Conservation (phyloP, 2,329 filamentous ascomycete species). For the Claviceps purpurea region DNA sequence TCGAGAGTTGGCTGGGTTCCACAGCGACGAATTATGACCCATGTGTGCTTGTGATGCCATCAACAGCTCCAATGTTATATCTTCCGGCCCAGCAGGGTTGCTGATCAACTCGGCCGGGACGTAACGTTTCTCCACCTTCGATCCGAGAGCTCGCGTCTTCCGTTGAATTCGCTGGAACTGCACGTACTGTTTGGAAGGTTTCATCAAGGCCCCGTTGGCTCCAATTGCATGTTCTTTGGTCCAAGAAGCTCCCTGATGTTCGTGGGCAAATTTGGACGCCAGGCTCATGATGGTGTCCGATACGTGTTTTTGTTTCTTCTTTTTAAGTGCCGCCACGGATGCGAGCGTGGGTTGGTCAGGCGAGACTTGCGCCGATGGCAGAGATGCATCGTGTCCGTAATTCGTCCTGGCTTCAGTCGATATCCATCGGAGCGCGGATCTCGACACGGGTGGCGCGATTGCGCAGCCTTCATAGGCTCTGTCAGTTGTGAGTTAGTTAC, state of each 20-base stretch:
- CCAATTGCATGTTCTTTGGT: constrained; percentile 18
- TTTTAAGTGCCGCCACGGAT: constrained; percentile 12
- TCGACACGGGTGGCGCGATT: constrained; percentile 31
- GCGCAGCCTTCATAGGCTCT: constrained; percentile 23
- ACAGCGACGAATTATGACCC: constrained; percentile 79
- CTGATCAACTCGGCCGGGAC: constrained; percentile 50
- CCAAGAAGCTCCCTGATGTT: constrained; percentile 21
- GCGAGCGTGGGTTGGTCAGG: constrained; percentile 9
- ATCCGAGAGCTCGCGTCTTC: constrained; percentile 35
- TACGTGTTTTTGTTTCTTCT: constrained; percentile 22
- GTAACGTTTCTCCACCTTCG: constrained; percentile 42
- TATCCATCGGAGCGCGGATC: constrained; percentile 18
- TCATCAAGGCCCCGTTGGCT: constrained; percentile 22
- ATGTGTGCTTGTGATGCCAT: constrained; percentile 80
- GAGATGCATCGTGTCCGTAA: constrained; percentile 2
- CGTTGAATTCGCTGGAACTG: constrained; percentile 25
- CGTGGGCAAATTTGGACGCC: constrained; percentile 20
- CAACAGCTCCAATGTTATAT: constrained; percentile 82
- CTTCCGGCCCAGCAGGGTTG: constrained; percentile 61
- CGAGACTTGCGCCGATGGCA: constrained; percentile 10
- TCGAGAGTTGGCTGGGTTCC: constrained; percentile 87
- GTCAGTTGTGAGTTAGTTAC: background rate
- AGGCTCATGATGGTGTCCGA: constrained; percentile 22
- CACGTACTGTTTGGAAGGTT: constrained; percentile 25
- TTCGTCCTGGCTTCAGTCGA: constrained; percentile 17